A percentile compares a stretch with the other conserved stretches of the same genome.
Evolutionary conservation across 129 eudicot genomes (phyloP).

Genomic region (Artemisia argyi): DNA sequence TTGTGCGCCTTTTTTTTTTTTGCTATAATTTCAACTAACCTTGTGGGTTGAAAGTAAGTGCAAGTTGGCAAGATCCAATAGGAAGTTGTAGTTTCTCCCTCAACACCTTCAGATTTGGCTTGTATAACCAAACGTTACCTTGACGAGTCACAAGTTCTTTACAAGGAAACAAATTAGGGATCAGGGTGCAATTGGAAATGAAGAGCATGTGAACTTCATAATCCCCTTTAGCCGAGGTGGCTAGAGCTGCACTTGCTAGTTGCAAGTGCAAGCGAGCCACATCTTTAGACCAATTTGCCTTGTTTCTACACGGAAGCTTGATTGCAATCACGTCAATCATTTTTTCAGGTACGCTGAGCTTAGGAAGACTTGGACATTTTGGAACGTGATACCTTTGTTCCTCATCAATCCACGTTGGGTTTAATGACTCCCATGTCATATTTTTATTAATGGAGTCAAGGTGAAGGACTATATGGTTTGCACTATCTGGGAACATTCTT

Average conservation of each 20-base stretch:
- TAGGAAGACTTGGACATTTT: conserved; percentile 61
- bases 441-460: conserved; percentile 41
- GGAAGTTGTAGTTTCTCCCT: conserved; percentile 72
- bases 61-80: conserved; percentile 81
- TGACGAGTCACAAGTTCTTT: background rate
- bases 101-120: background rate
- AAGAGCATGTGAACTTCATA: conserved; percentile 54
- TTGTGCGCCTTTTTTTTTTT: background rate
- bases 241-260: conserved; percentile 70
- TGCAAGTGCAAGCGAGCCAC: conserved; percentile 77
- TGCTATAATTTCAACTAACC: conserved; percentile 37
- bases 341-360: conserved; percentile 38
- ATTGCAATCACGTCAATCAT: conserved; percentile 65
- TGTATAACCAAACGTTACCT: background rate
- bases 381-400: conserved; percentile 73
- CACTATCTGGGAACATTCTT: conserved; percentile 42
- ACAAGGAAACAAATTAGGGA: conserved; percentile 58
- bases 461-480: conserved; percentile 45
- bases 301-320: conserved; percentile 68
- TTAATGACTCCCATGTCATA: conserved; percentile 67
- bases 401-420: conserved; percentile 86
- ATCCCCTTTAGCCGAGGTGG: conserved; percentile 52
- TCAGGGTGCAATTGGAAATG: conserved; percentile 60
- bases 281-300: conserved; percentile 63
- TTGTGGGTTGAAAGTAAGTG: conserved; percentile 54